phyloP scores from a whole-genome alignment of 371 early-diverging fungal genomes.

The Haplosporangium sp. region DNA sequence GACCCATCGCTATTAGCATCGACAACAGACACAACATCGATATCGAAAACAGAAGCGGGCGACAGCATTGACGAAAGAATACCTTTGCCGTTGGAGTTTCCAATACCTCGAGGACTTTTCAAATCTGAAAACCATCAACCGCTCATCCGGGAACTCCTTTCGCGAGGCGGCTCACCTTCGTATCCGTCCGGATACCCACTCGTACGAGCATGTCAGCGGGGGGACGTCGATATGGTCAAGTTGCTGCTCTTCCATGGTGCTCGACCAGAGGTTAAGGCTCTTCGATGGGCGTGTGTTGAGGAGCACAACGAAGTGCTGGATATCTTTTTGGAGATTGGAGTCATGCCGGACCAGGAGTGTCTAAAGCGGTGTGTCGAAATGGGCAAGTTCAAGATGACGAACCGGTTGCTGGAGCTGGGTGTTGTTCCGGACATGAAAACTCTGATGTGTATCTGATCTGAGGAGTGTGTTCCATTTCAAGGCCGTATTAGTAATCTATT shows the following conservation, averaged over 20 bases:
- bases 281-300: constrained; percentile 46
- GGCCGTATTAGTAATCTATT: too few relatives aligned
- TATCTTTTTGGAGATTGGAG: constrained; percentile 32
- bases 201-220: constrained; percentile 41
- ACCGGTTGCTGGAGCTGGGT: constrained; percentile 37
- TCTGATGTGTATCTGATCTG: constrained; percentile 24
- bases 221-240: constrained; percentile 42
- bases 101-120: constrained; percentile 47
- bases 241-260: constrained; percentile 30
- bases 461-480: too few relatives aligned
- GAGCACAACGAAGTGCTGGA: constrained; percentile 40
- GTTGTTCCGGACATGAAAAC: constrained; percentile 51
- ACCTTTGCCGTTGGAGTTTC: constrained; percentile 39
- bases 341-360: constrained; percentile 39
- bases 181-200: constrained; percentile 35
- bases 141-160: constrained; percentile 22
- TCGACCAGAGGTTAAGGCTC: constrained; percentile 33
- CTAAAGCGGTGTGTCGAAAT: constrained; percentile 42
- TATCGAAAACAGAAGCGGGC: background rate
- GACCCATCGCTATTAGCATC: background rate
- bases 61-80: constrained; percentile 3
- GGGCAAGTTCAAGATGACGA: constrained; percentile 38
- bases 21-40: background rate
- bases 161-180: constrained; percentile 40
- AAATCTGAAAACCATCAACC: constrained; percentile 16